These are phyloP conservation scores for Pseudogymnoascus pannorum DNA, from an alignment of 2,329 filamentous ascomycete species.

Conservation along the genomic window DNA sequence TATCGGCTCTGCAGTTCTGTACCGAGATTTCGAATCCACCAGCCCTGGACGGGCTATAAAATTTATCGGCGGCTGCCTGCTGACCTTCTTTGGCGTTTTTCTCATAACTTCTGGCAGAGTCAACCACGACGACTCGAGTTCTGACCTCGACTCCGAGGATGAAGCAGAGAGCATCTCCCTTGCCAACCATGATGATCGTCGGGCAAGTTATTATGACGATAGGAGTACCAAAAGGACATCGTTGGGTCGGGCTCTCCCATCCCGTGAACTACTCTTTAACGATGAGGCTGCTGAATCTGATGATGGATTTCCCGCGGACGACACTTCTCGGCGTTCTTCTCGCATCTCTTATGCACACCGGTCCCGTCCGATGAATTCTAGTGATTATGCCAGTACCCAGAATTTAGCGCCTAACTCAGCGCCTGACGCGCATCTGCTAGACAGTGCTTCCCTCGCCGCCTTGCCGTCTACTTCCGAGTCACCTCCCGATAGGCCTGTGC, in stretches of 20 bases:
- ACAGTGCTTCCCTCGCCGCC: neutral
- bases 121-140: conserved; percentile 48
- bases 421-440: conserved; percentile 23
- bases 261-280: conserved; percentile 12
- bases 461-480: conserved; percentile 12
- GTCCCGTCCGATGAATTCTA: neutral
- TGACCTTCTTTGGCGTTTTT: conserved; percentile 97
- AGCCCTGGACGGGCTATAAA: conserved; percentile 66
- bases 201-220: conserved; percentile 14
- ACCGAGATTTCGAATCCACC: conserved; percentile 87
- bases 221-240: conserved; percentile 14
- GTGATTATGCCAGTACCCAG: neutral
- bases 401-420: conserved; percentile 15
- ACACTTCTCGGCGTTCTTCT: neutral
- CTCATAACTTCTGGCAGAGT: conserved; percentile 83
- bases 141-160: conserved; percentile 49
- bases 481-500: conserved; percentile 19
- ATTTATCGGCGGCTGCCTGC: conserved; percentile 80
- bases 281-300: conserved; percentile 19
- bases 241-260: conserved; percentile 9
- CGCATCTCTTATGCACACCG: conserved; percentile 1
- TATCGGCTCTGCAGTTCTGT: conserved; percentile 83
- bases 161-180: conserved; percentile 59
- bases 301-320: neutral
- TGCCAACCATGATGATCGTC: conserved; percentile 40